Percentiles rank a stretch among this genome's conserved stretches.
phyloP scores from a whole-genome alignment of 306 rosid genomes.

The Vachellia collinsii region DNA sequence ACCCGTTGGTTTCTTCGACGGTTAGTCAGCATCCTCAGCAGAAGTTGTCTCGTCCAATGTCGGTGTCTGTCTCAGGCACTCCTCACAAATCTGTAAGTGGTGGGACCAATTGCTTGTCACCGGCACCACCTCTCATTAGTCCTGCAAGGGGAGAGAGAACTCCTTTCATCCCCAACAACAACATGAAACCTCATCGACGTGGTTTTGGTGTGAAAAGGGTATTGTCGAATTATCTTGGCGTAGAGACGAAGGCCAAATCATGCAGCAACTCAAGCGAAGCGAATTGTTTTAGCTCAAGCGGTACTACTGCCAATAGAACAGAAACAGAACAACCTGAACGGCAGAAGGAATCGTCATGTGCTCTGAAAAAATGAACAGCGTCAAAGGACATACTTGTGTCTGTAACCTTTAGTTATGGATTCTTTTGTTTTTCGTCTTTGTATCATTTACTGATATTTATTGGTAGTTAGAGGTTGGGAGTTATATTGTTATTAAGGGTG shows the following conservation, averaged over 20 bases:
- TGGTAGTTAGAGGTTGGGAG: slow-evolving; percentile 28
- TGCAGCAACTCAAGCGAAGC: slow-evolving; percentile 61
- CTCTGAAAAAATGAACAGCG: slow-evolving; percentile 1
- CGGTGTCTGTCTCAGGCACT: slow-evolving; percentile 81
- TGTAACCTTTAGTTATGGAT: not conserved
- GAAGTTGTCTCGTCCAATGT: slow-evolving; percentile 50
- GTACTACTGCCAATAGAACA: slow-evolving; percentile 10
- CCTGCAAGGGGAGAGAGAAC: slow-evolving; percentile 88
- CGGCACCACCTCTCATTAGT: slow-evolving; percentile 59
- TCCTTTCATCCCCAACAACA: slow-evolving; percentile 64
- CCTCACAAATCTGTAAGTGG: slow-evolving; percentile 54
- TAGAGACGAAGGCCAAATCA: slow-evolving; percentile 66
- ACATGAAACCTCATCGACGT: slow-evolving; percentile 60
- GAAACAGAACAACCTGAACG: slow-evolving; percentile 36
- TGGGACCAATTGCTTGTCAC: slow-evolving; percentile 57
- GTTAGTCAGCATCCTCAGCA: slow-evolving; percentile 53
- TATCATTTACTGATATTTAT: slow-evolving; percentile 22
- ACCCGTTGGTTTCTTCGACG: slow-evolving; percentile 55
- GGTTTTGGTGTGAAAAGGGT: slow-evolving; percentile 87
- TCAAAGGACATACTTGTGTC: not conserved
- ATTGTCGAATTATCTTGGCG: slow-evolving; percentile 92
- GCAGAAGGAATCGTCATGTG: slow-evolving; percentile 23
- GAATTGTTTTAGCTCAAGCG: slow-evolving; percentile 33
- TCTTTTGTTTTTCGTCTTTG: slow-evolving; percentile 4
- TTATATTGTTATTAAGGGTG: slow-evolving; percentile 18